Evolutionary conservation across 768 basidiomycete genomes (phyloP).

Genomic region (Chalciporus chontae): DNA sequence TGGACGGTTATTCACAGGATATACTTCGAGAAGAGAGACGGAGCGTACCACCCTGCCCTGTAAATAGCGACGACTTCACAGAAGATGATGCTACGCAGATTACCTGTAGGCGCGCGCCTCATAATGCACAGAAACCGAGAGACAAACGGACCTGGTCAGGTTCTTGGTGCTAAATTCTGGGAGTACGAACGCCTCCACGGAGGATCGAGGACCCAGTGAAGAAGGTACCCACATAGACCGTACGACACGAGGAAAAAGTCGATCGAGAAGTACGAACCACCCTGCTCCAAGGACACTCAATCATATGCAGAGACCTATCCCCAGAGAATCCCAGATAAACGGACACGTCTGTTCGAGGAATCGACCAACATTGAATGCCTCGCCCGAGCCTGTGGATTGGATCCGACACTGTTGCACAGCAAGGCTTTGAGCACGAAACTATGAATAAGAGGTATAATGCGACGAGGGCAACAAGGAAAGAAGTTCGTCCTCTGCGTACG

Average conservation of each 20-base stretch:
- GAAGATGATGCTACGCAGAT: slow-evolving; percentile 80
- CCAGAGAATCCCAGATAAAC: slow-evolving; percentile 87
- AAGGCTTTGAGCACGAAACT: slow-evolving; percentile 43
- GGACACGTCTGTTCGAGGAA: slow-evolving; percentile 95
- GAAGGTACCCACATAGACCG: slow-evolving; percentile 58
- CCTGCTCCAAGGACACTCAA: slow-evolving; percentile 92
- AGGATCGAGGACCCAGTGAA: slow-evolving; percentile 95
- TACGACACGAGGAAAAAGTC: not conserved
- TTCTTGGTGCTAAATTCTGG: slow-evolving; percentile 97
- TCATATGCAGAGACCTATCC: slow-evolving; percentile 91
- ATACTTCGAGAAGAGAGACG: not conserved
- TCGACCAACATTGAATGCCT: slow-evolving; percentile 89
- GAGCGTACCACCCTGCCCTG: slow-evolving; percentile 81
- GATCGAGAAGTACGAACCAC: slow-evolving; percentile 57
- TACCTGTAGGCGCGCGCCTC: not conserved
- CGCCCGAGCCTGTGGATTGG: slow-evolving; percentile 62
- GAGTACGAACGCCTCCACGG: slow-evolving; percentile 91
- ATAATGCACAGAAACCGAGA: not conserved
- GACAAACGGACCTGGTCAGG: slow-evolving; percentile 72
- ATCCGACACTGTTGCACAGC: not conserved
- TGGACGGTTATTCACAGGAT: not conserved
- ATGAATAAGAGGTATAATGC: slow-evolving; percentile 89
- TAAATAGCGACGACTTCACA: slow-evolving; percentile 99
- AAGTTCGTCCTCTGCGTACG: too few relatives aligned
- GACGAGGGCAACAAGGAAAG: slow-evolving; percentile 59